Evolutionary conservation across 208 protist species (phyloP).

Genomic region (Spongospora subterranea): DNA sequence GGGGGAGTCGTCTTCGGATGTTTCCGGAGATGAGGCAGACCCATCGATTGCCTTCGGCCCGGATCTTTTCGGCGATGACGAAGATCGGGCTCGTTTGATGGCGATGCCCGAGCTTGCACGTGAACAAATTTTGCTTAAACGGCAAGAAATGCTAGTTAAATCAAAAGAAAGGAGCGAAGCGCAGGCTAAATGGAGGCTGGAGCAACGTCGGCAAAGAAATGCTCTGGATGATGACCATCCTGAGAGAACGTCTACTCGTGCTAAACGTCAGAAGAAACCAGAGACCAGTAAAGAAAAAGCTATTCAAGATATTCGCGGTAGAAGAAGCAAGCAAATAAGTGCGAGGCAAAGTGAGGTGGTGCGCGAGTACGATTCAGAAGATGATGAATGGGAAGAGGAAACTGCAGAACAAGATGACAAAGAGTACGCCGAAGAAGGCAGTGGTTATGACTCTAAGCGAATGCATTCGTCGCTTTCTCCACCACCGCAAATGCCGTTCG

Average conservation of each 20-base stretch:
- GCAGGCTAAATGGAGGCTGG: constrained; percentile 14
- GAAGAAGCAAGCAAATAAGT: not conserved
- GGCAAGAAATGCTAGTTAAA: constrained; percentile 24
- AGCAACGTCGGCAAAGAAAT: not conserved
- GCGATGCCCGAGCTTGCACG: constrained; percentile 35
- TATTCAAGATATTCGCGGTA: constrained; percentile 35
- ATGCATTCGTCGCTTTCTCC: not conserved
- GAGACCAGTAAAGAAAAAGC: constrained; percentile 17
- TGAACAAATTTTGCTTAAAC: constrained; percentile 16
- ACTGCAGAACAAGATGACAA: not conserved
- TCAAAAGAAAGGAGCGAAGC: not conserved
- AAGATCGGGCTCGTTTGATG: constrained; percentile 9
- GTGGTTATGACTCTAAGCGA: not conserved
- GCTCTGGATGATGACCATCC: not conserved
- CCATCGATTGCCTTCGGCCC: not conserved
- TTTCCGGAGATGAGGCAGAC: not conserved
- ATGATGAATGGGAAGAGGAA: not conserved
- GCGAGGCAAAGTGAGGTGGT: not conserved
- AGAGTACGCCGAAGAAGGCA: not conserved
- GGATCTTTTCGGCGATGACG: constrained; percentile 36
- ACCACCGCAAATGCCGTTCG: not conserved
- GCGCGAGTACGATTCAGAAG: not conserved
- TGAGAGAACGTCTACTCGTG: not conserved
- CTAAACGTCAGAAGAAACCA: not conserved
- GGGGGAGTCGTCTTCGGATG: not conserved